These are phyloP conservation scores for Diaporthe longicolla DNA, from an alignment of 2,329 filamentous ascomycete species.

Conservation along the genomic window DNA sequence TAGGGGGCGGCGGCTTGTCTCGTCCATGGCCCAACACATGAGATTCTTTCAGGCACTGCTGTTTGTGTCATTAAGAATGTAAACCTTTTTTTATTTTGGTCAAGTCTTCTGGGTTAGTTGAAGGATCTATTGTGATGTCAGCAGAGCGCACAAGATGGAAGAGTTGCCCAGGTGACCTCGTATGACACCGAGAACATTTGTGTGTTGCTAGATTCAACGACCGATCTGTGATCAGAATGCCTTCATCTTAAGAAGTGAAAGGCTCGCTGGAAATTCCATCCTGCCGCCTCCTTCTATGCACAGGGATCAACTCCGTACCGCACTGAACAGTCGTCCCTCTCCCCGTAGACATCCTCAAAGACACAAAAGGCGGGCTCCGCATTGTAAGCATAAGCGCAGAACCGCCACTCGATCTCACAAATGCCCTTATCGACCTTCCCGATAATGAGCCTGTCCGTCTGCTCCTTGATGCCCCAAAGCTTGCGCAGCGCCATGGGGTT, in stretches of 20 bases:
- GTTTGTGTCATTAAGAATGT: no score
- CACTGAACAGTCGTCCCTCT: slow-evolving; percentile 7
- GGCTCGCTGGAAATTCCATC: no score
- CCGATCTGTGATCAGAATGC: fast-evolving
- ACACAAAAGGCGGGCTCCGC: slow-evolving; percentile 22
- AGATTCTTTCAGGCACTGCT: no score
- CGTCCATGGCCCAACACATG: no score
- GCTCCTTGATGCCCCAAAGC: slow-evolving; percentile 30
- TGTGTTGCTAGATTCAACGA: no score
- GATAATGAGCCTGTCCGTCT: slow-evolving; percentile 4
- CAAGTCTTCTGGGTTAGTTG: no score
- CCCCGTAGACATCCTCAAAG: slow-evolving; percentile 2
- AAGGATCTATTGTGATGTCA: no score
- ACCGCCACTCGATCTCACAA: slow-evolving; percentile 31
- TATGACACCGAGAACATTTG: no score
- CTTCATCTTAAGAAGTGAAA: not conserved
- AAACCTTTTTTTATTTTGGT: no score
- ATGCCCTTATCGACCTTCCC: not conserved
- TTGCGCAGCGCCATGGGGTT: slow-evolving; percentile 6
- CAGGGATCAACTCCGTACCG: slow-evolving; percentile 26
- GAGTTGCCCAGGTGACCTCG: no score
- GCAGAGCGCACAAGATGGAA: no score
- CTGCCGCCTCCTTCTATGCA: not conserved
- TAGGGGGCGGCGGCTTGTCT: no score
- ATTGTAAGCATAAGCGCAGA: slow-evolving; percentile 21